Conservation (phyloP, 2,329 filamentous ascomycete species). For the Kalmusia sp. region DNA sequence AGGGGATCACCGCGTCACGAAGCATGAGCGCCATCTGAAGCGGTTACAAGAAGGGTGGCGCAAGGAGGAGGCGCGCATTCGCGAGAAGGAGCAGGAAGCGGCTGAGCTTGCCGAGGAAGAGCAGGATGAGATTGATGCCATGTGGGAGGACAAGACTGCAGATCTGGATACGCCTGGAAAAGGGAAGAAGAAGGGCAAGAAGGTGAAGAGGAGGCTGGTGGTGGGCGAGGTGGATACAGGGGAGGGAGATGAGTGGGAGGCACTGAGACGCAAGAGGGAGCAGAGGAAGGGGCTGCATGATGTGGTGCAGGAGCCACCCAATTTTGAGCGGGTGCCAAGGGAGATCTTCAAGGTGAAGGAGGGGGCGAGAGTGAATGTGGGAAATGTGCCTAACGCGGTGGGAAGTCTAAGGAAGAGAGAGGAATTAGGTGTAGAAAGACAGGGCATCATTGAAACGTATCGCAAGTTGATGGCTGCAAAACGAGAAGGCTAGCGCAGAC, state of each 20-base stretch:
- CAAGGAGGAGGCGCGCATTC: conserved; percentile 60
- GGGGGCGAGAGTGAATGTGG: conserved; percentile 71
- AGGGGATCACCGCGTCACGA: conserved; percentile 72
- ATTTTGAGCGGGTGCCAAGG: conserved; percentile 67
- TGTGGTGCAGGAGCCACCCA: conserved; percentile 78
- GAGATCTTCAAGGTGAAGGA: conserved; percentile 71
- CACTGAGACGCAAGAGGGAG: conserved; percentile 63
- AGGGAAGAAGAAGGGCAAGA: conserved; percentile 58
- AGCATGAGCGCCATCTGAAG: conserved; percentile 81
- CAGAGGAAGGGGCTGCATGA: conserved; percentile 65
- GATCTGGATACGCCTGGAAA: conserved; percentile 66
- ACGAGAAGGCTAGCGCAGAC: conserved; percentile 22
- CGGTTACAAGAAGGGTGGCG: conserved; percentile 66
- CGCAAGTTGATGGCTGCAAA: conserved; percentile 67
- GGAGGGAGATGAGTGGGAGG: conserved; percentile 79
- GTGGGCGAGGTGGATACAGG: conserved; percentile 59
- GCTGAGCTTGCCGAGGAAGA: conserved; percentile 69
- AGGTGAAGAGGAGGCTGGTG: conserved; percentile 59
- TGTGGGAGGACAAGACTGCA: conserved; percentile 68
- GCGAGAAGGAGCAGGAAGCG: conserved; percentile 81
- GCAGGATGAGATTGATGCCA: conserved; percentile 67
- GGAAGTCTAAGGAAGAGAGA: conserved; percentile 77
- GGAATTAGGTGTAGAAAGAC: conserved; percentile 72
- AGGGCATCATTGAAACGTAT: conserved; percentile 76
- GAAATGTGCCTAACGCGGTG: conserved; percentile 71